Conservation (phyloP, 2,329 filamentous ascomycete species). For the Aschersonia sp. region DNA sequence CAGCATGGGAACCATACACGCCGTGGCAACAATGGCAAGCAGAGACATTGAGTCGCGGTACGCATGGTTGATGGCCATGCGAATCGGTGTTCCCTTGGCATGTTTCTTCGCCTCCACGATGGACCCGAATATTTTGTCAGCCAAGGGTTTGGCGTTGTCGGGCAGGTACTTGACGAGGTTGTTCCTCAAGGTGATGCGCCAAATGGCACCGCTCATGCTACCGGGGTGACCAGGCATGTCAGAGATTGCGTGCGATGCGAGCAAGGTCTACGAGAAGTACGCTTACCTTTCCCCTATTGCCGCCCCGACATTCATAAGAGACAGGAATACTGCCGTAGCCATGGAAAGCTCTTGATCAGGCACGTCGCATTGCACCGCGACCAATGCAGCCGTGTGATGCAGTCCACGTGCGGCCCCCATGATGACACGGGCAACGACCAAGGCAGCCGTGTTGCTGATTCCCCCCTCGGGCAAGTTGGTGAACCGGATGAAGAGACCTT, state of each 20-base stretch:
- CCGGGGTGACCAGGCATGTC: not conserved
- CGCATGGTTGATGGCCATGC: conserved; percentile 7
- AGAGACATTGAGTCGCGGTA: conserved; percentile 8
- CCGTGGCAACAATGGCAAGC: conserved; percentile 7
- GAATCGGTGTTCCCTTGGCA: conserved; percentile 1
- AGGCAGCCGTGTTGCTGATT: conserved; percentile 12
- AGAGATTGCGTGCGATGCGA: not conserved
- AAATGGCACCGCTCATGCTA: conserved; percentile 19
- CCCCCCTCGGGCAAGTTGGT: conserved; percentile 5
- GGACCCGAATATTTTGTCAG: conserved; percentile 10
- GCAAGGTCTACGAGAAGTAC: not conserved
- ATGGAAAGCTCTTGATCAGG: conserved; percentile 16
- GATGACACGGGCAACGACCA: conserved; percentile 12
- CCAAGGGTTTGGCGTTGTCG: conserved; percentile 5
- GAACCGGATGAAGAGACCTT: conserved; percentile 12
- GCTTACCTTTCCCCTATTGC: conserved; percentile 14
- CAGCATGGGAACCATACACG: conserved; percentile 5
- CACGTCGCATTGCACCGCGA: conserved; percentile 14
- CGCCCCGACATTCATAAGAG: conserved; percentile 13
- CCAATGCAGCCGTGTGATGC: conserved; percentile 4
- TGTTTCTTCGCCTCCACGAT: conserved; percentile 11
- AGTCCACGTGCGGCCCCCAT: conserved; percentile 16
- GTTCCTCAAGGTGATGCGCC: conserved; percentile 11
- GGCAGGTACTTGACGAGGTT: conserved; percentile 10
- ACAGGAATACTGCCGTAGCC: conserved; percentile 18